Percentiles rank a stretch among this genome's conserved stretches.
phyloP scores from a whole-genome alignment of 2,329 filamentous ascomycete genomes.

The Davidsoniella eucalypti region DNA sequence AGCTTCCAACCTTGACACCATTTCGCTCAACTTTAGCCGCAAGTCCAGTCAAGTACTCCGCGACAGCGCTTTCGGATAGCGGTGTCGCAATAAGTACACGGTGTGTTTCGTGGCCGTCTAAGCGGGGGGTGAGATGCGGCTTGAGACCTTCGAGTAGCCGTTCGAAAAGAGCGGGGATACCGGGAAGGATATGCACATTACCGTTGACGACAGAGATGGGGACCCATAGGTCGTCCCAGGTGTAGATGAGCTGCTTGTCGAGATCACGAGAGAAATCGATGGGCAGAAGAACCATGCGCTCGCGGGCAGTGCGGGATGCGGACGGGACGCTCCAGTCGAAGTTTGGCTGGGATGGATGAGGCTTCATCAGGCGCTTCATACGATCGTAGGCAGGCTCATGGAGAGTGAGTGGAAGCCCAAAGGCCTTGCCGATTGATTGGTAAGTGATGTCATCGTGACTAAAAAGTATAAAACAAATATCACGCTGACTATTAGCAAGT shows the following conservation, averaged over 20 bases:
- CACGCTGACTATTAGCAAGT: not conserved
- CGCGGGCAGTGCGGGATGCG: conserved; percentile 59
- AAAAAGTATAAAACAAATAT: not conserved
- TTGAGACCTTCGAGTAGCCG: conserved; percentile 62
- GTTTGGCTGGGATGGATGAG: conserved; percentile 52
- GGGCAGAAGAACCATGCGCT: conserved; percentile 82
- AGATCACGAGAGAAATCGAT: conserved; percentile 49
- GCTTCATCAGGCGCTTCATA: conserved; percentile 70
- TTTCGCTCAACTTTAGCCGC: conserved; percentile 54
- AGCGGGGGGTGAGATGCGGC: conserved; percentile 48
- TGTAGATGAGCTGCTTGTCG: conserved; percentile 61
- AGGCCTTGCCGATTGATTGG: conserved; percentile 80
- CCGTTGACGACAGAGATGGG: conserved; percentile 78
- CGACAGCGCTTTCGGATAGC: conserved; percentile 69
- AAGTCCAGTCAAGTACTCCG: conserved; percentile 65
- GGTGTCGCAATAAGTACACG: conserved; percentile 78
- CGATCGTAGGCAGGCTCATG: conserved; percentile 61
- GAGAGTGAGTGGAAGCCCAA: conserved; percentile 56
- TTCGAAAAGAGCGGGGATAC: conserved; percentile 72
- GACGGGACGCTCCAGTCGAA: conserved; percentile 80
- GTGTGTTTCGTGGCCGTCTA: conserved; percentile 57
- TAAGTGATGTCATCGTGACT: conserved; percentile 98
- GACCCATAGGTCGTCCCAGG: conserved; percentile 73
- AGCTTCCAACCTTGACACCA: conserved; percentile 87
- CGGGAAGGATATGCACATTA: conserved; percentile 85